Base-by-base conservation (phyloP, 2,329 filamentous ascomycete species). In the Penicillium sp. region DNA sequence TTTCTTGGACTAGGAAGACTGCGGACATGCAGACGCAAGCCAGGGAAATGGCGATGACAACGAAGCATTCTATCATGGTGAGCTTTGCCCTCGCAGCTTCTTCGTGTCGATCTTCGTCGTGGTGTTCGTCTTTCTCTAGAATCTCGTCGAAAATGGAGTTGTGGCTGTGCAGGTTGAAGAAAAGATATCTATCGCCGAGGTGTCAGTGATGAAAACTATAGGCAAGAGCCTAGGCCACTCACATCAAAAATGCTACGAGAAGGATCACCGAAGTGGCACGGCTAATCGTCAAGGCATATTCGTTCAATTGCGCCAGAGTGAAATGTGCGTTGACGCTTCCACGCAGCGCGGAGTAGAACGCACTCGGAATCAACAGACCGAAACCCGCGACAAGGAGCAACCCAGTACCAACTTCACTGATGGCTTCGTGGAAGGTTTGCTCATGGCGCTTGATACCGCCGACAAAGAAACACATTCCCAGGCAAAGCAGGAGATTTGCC, bases 401-500 rank as follows among this genome's bases (percentile, higher is more conserved):
- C 1, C 89, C 90, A 47, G 84, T 90, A 19, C 91, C 91, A 8
- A 89, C 88, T 74, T 96, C 91, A 62, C 87, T 89, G 55, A 95
- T 83, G 5, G 87, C 86, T 57, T 88, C 84, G 67, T 89, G 87
- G 69, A 95, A 94, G 16, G 78, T 80, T 64, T 91, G 74, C 63
- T 89, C 84, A 6, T 89, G 80, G 33, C 87, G 84, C 53, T 80
- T 79, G 36, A 93, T 63, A 9, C 91, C 91, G 40, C 90, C 90
- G 23, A 86, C 82, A 60, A 93, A 85, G 78, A 96, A 95, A 71
- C 90, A 94, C 51, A 87, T 69, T 0, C 91, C 91, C 27, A 95
- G 75, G 65, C 91, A 95, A 1, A 95, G 79, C 44, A 95, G 76
- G 76, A 94, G 83, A 33, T 91, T 95, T 13, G 91, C 90, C 34